phyloP scores from a whole-genome alignment of 2,329 filamentous ascomycete species.

The Sporothrix pseudoabietina region DNA sequence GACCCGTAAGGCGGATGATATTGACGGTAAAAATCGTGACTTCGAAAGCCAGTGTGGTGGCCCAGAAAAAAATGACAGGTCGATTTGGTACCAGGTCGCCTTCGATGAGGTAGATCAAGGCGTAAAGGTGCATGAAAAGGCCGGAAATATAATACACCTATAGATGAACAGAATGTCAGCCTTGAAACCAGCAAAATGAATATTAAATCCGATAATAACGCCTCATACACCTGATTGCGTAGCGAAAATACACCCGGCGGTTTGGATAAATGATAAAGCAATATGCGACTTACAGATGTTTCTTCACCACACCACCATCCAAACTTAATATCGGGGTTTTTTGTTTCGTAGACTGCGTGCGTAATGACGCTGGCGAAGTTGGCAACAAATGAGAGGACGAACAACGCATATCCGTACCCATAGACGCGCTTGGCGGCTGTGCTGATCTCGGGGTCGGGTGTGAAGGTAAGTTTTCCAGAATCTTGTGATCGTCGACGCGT shows the following conservation, averaged over 20 bases:
- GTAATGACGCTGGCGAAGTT: conserved; percentile 73
- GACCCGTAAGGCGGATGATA: conserved; percentile 66
- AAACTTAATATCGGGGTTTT: conserved; percentile 46
- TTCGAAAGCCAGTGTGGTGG: conserved; percentile 71
- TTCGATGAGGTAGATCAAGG: conserved; percentile 63
- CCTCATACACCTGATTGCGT: not conserved
- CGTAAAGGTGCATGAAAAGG: conserved; percentile 34
- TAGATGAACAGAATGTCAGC: conserved; percentile 23
- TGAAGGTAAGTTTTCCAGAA: conserved; percentile 20
- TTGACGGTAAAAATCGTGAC: conserved; percentile 69
- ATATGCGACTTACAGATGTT: conserved; percentile 38
- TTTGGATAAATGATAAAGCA: not conserved
- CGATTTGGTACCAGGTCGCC: conserved; percentile 73
- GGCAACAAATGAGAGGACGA: conserved; percentile 73
- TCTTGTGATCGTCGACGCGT: conserved; percentile 59
- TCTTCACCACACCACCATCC: conserved; percentile 80
- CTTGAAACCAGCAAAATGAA: not conserved
- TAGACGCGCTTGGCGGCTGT: conserved; percentile 71
- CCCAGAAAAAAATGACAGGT: conserved; percentile 80
- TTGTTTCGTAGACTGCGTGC: conserved; percentile 68
- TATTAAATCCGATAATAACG: not conserved
- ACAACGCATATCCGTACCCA: conserved; percentile 69
- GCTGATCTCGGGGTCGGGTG: conserved; percentile 55
- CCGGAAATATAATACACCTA: conserved; percentile 35
- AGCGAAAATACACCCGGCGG: no score